A percentile compares a stretch with the other conserved stretches of the same genome.
Conservation (phyloP, 2,329 filamentous ascomycete genomes). For the Proliferodiscus dingleyae region DNA sequence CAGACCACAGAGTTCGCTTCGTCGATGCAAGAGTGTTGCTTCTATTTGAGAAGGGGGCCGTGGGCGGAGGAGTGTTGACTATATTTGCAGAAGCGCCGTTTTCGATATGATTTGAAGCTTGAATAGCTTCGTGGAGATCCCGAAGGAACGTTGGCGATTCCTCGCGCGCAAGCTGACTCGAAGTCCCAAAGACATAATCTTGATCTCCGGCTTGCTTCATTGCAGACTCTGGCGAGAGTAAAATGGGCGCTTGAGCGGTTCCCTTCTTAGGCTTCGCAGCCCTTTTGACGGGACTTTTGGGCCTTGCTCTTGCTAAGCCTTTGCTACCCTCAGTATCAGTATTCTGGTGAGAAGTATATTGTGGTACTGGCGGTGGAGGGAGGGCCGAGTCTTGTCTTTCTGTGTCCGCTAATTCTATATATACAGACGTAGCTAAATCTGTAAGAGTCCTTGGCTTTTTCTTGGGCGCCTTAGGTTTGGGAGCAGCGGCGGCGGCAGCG, state of each 20-base stretch:
- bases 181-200: conserved; percentile 80
- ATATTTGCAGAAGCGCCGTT: conserved; percentile 35
- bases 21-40: conserved; percentile 5
- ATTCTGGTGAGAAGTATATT: conserved; percentile 37
- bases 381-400: conserved; percentile 30
- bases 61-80: conserved; percentile 24
- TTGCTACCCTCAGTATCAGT: conserved; percentile 18
- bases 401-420: conserved; percentile 37
- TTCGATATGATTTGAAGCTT: conserved; percentile 47
- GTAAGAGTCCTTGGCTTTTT: conserved; percentile 77
- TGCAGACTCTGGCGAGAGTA: conserved; percentile 67
- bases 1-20: conserved; percentile 58
- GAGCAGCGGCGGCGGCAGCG: conserved; percentile 30
- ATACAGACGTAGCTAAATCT: conserved; percentile 68
- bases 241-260: conserved; percentile 37
- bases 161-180: conserved; percentile 72
- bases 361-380: conserved; percentile 38
- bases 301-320: conserved; percentile 21
- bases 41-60: conserved; percentile 3
- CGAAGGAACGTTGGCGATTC: conserved; percentile 63
- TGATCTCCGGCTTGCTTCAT: conserved; percentile 61
- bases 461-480: conserved; percentile 50
- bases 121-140: conserved; percentile 58
- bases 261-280: conserved; percentile 36
- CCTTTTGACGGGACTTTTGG: conserved; percentile 25